phyloP scores from a whole-genome alignment of 1,284 basidiomycete species.

The Cronartium quercuum region DNA sequence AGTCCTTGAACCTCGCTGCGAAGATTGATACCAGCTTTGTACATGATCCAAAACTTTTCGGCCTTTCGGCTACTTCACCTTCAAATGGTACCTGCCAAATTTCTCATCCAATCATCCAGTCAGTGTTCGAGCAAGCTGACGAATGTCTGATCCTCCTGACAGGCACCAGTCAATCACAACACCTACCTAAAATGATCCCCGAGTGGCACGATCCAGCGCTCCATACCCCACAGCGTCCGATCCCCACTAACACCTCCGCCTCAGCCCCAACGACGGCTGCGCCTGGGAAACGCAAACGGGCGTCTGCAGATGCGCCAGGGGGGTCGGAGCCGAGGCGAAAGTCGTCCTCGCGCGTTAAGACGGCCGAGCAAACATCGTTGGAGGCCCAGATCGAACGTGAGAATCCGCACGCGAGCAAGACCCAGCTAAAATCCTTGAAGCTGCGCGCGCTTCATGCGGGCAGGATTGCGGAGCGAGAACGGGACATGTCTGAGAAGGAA shows the following conservation, averaged over 20 bases:
- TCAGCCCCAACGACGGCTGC: background rate
- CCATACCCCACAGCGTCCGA: background rate
- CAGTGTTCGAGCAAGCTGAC: background rate
- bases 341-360: background rate
- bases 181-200: background rate
- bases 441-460: conserved; percentile 24
- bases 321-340: background rate
- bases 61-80: background rate
- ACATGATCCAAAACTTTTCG: background rate
- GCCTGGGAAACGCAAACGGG: background rate
- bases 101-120: background rate
- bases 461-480: conserved; percentile 28
- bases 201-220: background rate
- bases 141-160: background rate
- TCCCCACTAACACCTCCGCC: background rate
- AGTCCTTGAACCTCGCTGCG: no score
- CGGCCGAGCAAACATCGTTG: background rate
- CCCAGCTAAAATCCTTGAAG: conserved; percentile 31
- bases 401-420: conserved; percentile 17
- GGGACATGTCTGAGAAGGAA: conserved; percentile 32
- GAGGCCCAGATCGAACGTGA: conserved; percentile 18
- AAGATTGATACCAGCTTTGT: no score
- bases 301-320: background rate
- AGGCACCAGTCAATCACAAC: background rate
- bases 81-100: background rate